Base-by-base conservation (phyloP, 331 rosid genomes). In the Stylosanthes scabra region DNA sequence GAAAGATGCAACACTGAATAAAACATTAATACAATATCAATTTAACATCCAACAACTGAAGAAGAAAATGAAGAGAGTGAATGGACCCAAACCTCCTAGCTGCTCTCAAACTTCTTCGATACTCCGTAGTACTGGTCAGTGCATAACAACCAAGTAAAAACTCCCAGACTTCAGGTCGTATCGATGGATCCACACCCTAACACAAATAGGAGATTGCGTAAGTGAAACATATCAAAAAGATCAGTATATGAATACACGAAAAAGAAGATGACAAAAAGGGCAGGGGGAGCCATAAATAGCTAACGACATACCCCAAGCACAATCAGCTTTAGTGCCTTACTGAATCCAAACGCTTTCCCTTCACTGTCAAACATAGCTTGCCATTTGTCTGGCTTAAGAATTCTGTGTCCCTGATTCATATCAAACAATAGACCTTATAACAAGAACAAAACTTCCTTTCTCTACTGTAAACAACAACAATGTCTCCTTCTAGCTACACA, bases 331-430 rank as follows among this genome's bases (percentile, higher is more conserved):
- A 93, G 94, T 73, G 98, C 90, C 88, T 93, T 93, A 58, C 63
- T 88, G 77, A 93, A 91, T 70, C 94, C 88, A 78, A 71, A 79
- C 71, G 80, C 87, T 87, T 81, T 93, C 60, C 98, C 98, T 75
- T 91, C 94, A 71, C 86, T 82, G 68, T 89, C 96, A 82, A 89
- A 88, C 78, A 90, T 67, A 49, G 92, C 78, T 76, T 83, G 86
- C 98, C 98, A 93, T 78, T 83, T 93, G 64, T 91, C 96, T 14
- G 97, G 94, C 83, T 89, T 93, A 54, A 93, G 96, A 97, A 85
- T 89, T 86, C 86, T 91, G 85, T 81, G 82, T 69, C 80, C 90
- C 98, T 93, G 90, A 78, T 82, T 13, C 79, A 8, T 28, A 57
- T 66, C 66, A 59, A 75, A 62, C 56, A 66, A 47, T n/a, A 52